These are phyloP conservation scores for Trametes polyzona DNA, from an alignment of 1,284 basidiomycete species.

Conservation along the genomic window DNA sequence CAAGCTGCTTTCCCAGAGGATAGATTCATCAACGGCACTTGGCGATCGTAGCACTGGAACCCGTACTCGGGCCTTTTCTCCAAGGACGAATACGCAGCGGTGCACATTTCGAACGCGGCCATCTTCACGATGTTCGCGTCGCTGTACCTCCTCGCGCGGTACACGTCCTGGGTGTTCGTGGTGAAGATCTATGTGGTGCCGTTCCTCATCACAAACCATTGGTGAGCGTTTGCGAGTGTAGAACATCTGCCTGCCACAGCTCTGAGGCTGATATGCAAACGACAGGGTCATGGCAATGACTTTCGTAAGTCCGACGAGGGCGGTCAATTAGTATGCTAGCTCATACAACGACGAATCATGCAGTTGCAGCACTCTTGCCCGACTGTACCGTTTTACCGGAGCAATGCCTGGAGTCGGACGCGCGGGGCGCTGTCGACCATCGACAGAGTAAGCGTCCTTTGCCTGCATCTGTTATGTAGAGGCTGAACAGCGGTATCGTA, in stretches of 20 bases:
- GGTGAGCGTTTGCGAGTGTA: background rate
- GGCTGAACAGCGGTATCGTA: background rate
- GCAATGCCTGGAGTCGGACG: constrained; percentile 52
- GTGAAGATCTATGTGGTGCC: background rate
- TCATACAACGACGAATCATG: too few relatives aligned
- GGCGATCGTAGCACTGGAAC: background rate
- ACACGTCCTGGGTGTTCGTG: background rate
- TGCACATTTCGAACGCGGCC: background rate
- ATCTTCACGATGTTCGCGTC: background rate
- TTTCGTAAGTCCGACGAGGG: background rate
- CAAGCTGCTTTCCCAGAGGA: too few relatives aligned
- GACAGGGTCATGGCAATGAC: background rate
- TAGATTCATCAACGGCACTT: background rate
- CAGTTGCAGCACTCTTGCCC: constrained; percentile 44
- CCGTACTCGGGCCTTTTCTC: background rate
- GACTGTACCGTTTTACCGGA: constrained; percentile 43
- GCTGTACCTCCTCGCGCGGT: background rate
- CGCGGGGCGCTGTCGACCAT: constrained; percentile 56
- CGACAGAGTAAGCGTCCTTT: constrained; percentile 51
- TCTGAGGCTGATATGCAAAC: background rate
- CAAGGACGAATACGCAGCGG: background rate
- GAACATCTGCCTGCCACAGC: background rate
- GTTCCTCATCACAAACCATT: background rate
- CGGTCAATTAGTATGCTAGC: too few relatives aligned
- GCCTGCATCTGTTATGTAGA: constrained; percentile 43